Conservation (phyloP, 1,284 basidiomycete genomes). For the Moniliella sp. region DNA sequence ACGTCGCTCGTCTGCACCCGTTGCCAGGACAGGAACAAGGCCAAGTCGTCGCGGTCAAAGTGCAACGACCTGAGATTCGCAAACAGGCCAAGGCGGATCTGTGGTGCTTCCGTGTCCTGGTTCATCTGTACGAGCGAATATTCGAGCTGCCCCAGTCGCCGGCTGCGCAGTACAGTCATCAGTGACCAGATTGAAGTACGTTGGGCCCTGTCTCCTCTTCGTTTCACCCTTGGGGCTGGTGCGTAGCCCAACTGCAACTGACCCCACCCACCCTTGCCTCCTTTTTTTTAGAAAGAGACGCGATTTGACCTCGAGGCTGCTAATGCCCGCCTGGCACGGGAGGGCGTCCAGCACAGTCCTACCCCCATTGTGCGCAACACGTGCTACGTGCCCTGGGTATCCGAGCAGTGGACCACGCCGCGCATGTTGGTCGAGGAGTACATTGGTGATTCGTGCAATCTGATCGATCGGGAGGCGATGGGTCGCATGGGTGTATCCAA, state of each 20-base stretch:
- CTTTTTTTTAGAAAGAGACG: slow-evolving; percentile 16
- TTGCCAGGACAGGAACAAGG: neutral
- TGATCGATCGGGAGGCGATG: slow-evolving; percentile 16
- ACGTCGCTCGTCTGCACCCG: slow-evolving; percentile 2
- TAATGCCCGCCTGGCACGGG: slow-evolving; percentile 12
- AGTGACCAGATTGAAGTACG: slow-evolving; percentile 15
- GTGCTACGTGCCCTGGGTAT: slow-evolving; percentile 16
- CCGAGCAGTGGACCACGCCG: slow-evolving; percentile 11
- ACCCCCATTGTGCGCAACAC: slow-evolving; percentile 11
- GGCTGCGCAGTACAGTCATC: slow-evolving; percentile 15
- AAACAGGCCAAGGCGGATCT: slow-evolving; percentile 21
- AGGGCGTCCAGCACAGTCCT: slow-evolving; percentile 11
- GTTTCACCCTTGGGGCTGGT: too few species aligned
- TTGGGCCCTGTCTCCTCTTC: too few species aligned
- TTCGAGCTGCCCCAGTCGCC: slow-evolving; percentile 20
- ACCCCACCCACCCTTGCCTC: too few species aligned
- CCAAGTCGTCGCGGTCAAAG: slow-evolving; percentile 19
- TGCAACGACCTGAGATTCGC: slow-evolving; percentile 20
- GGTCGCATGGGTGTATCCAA: slow-evolving; percentile 14
- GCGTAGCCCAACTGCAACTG: too few species aligned
- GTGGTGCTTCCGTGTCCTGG: slow-evolving; percentile 14
- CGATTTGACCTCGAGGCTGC: slow-evolving; percentile 13
- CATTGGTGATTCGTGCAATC: slow-evolving; percentile 12
- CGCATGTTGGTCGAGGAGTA: slow-evolving; percentile 21
- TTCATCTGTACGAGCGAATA: slow-evolving; percentile 16